Evolutionary conservation across 2,329 filamentous ascomycete species (phyloP).

Genomic region (Nigrospora sphaerica): DNA sequence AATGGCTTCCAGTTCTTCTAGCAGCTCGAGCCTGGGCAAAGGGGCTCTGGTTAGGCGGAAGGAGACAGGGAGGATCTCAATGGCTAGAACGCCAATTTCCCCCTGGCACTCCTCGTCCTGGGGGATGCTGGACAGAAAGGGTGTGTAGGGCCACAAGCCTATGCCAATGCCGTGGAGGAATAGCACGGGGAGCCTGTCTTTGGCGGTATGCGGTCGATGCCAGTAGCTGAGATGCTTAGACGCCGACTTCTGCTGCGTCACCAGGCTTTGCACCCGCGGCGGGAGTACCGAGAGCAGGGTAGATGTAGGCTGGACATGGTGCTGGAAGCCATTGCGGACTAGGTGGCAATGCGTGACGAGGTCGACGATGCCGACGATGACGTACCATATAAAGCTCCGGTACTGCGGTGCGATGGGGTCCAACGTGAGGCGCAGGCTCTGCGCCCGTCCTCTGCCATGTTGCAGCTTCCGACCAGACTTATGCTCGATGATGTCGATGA

Average conservation of each 20-base stretch:
- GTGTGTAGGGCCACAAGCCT: conserved; percentile 55
- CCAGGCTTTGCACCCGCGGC: conserved; percentile 42
- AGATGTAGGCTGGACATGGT: conserved; percentile 36
- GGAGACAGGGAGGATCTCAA: conserved; percentile 61
- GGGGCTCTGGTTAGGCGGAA: conserved; percentile 52
- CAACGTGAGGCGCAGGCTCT: conserved; percentile 56
- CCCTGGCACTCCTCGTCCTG: conserved; percentile 22
- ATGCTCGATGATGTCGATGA: conserved; percentile 45
- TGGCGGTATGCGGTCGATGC: conserved; percentile 55
- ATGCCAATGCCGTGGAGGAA: conserved; percentile 68
- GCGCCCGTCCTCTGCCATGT: conserved; percentile 47
- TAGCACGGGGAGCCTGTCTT: conserved; percentile 48
- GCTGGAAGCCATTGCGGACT: conserved; percentile 40
- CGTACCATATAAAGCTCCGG: conserved; percentile 58
- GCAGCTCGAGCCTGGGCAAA: conserved; percentile 43
- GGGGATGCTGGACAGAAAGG: conserved; percentile 37
- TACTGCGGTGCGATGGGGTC: conserved; percentile 55
- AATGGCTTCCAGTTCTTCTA: conserved; percentile 48
- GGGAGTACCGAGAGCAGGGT: conserved; percentile 45
- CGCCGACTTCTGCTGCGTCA: conserved; percentile 38
- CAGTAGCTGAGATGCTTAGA: conserved; percentile 53
- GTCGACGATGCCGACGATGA: conserved; percentile 48
- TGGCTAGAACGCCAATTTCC: conserved; percentile 54
- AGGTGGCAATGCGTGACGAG: conserved; percentile 39
- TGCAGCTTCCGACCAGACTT: conserved; percentile 42